These are phyloP conservation scores for Aegilops speltoides DNA, from an alignment of 176 grass and related monocot genomes.

Conservation along the genomic window DNA sequence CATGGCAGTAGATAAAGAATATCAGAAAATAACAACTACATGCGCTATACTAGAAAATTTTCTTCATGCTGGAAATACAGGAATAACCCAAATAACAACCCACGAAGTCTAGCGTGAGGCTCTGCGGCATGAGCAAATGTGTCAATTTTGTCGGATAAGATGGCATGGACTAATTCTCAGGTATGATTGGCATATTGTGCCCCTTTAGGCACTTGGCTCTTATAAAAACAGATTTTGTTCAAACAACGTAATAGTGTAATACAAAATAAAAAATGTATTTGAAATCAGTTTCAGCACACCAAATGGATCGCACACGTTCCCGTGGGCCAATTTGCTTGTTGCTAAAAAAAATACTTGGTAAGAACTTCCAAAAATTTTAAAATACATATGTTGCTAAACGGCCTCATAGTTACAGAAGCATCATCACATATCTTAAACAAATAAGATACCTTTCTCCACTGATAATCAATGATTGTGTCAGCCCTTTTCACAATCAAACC, in stretches of 20 bases:
- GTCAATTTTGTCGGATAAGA: not conserved
- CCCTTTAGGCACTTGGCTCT: not conserved
- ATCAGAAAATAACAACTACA: not conserved
- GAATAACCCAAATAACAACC: not conserved
- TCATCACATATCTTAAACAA: slow-evolving; percentile 23
- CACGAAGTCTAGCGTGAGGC: not conserved
- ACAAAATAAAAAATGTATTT: not conserved
- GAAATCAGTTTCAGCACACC: not conserved
- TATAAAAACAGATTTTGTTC: not conserved
- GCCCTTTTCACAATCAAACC: slow-evolving; percentile 93
- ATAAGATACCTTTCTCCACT: slow-evolving; percentile 85
- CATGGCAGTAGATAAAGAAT: not conserved
- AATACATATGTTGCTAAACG: slow-evolving; percentile 20
- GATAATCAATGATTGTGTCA: slow-evolving; percentile 92
- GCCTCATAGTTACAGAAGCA: not conserved
- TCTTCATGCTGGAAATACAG: slow-evolving; percentile 6
- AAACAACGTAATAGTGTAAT: not conserved
- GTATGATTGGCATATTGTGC: not conserved
- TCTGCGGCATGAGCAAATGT: not conserved
- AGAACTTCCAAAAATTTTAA: not conserved
- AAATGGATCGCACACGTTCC: not conserved
- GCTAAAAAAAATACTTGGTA: not conserved
- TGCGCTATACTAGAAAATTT: not conserved
- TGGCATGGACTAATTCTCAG: not conserved
- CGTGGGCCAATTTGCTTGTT: not conserved